Evolutionary conservation across 495 filamentous ascomycete species (phyloP).

Genomic region (Penicillium pancosmium): DNA sequence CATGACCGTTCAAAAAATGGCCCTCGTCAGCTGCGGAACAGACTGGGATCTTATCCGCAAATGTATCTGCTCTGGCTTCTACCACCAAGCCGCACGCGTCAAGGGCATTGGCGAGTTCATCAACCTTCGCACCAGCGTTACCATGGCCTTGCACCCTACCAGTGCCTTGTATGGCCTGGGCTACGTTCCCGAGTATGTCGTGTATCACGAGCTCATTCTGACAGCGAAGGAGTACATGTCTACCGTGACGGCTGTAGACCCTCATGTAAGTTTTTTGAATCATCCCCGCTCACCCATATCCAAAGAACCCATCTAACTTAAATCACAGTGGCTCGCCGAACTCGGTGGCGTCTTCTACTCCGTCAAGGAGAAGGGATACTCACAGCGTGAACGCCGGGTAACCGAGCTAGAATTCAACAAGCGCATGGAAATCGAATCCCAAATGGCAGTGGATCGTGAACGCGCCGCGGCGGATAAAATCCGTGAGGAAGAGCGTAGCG

Average conservation of each 20-base stretch:
- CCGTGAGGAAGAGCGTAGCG: constrained; percentile 44
- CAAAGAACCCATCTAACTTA: constrained; percentile 13
- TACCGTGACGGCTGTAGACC: constrained; percentile 94
- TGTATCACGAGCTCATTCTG: constrained; percentile 97
- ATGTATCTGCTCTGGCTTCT: constrained; percentile 97
- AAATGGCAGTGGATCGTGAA: constrained; percentile 88
- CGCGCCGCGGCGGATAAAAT: constrained; percentile 61
- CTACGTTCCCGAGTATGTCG: constrained; percentile 93
- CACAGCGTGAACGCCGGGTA: constrained; percentile 81
- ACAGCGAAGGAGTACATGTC: constrained; percentile 99
- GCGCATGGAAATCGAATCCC: constrained; percentile 92
- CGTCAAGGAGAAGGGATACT: constrained; percentile 97
- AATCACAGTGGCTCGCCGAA: constrained; percentile 82
- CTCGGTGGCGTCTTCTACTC: constrained; percentile 98
- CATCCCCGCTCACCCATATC: not conserved
- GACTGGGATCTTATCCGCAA: constrained; percentile 96
- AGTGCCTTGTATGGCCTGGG: constrained; percentile 90
- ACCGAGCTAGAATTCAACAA: constrained; percentile 93
- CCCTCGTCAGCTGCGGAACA: constrained; percentile 83
- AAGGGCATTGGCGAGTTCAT: constrained; percentile 97
- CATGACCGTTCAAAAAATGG: constrained; percentile 92
- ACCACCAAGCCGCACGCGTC: constrained; percentile 96
- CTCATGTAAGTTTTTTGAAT: constrained; percentile 61
- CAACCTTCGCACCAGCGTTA: constrained; percentile 92
- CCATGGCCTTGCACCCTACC: constrained; percentile 91